Conservation (phyloP, 352 stramenopile genomes). For the Phytophthora foliorum region DNA sequence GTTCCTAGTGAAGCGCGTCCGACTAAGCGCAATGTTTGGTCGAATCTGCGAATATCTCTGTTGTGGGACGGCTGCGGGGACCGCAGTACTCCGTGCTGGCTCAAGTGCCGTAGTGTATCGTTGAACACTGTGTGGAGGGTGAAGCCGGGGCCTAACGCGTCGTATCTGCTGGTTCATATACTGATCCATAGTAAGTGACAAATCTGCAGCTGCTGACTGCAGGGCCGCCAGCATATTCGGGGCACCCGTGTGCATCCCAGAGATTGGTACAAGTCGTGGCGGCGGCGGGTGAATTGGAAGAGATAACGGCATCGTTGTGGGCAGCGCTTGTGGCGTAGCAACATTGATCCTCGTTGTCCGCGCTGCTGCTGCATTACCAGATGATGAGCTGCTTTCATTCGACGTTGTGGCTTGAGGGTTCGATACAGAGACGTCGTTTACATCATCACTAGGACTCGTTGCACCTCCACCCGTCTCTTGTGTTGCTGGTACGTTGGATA, state of each 20-base stretch:
- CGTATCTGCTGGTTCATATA: conserved; percentile 89
- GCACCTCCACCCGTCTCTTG: conserved; percentile 67
- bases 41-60: conserved; percentile 87
- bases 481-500: conserved; percentile 62
- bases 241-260: conserved; percentile 40
- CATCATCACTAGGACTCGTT: conserved; percentile 65
- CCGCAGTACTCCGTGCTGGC: conserved; percentile 32
- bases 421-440: conserved; percentile 67
- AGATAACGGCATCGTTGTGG: conserved; percentile 41
- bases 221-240: conserved; percentile 72
- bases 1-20: conserved; percentile 78
- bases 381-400: conserved; percentile 53
- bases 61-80: conserved; percentile 43
- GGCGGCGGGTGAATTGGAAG: conserved; percentile 46
- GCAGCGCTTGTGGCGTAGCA: conserved; percentile 14
- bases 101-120: conserved; percentile 46
- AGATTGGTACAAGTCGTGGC: conserved; percentile 48
- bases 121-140: conserved; percentile 51
- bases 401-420: conserved; percentile 44
- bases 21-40: conserved; percentile 86
- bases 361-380: conserved; percentile 14
- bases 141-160: conserved; percentile 74
- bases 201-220: conserved; percentile 67
- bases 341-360: conserved; percentile 12
- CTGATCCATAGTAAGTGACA: conserved; percentile 78